Percentiles rank a stretch among this genome's conserved stretches.
Conservation (phyloP, 345 rosid species). For the Gossypium sturtianum region DNA sequence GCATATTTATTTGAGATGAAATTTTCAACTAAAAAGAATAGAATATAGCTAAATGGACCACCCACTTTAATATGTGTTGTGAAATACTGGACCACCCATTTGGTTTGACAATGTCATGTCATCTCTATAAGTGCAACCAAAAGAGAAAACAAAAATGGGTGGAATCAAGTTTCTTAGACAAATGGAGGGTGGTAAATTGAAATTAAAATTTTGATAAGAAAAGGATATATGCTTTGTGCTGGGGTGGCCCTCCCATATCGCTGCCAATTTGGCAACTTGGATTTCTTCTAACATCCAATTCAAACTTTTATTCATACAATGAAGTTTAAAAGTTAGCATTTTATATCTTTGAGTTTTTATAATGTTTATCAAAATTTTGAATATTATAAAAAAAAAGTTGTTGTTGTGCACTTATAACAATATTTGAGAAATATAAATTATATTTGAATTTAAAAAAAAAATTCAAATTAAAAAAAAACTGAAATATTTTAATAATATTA, state of each 20-base stretch:
- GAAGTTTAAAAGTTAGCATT: no score
- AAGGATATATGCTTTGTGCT: neutral
- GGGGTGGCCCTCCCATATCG: neutral
- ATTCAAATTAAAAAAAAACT: no score
- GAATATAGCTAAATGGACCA: slow-evolving; percentile 9
- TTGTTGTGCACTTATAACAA: no score
- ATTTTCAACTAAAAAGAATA: no score
- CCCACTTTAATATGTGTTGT: slow-evolving; percentile 3
- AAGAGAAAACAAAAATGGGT: neutral
- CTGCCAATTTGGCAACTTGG: neutral
- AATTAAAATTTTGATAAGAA: neutral
- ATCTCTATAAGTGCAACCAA: neutral
- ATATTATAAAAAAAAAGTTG: no score
- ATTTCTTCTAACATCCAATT: neutral
- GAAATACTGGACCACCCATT: slow-evolving; percentile 24
- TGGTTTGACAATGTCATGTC: neutral
- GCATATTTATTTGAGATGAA: no score
- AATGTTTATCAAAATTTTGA: no score
- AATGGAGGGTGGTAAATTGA: neutral
- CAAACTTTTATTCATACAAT: no score
- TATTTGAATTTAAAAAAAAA: no score
- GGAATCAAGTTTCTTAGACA: neutral
- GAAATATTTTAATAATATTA: no score
- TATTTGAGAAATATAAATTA: no score
- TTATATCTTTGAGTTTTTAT: no score